Evolutionary conservation across 2,329 filamentous ascomycete genomes (phyloP).

Genomic region (Endoconidiophora polonica): DNA sequence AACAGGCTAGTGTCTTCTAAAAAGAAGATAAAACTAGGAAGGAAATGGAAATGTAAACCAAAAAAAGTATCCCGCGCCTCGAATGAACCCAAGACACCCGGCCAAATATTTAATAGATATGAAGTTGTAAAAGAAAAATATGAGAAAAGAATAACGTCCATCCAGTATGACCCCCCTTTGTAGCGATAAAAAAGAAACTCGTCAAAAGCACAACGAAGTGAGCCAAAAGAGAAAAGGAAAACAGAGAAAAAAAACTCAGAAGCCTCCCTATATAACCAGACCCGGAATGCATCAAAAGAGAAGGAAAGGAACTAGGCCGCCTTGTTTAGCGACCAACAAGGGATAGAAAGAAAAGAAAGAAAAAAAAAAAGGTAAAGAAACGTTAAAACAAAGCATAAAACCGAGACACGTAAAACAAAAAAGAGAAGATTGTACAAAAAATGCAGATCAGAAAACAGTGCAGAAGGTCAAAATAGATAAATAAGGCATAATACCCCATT

Average conservation of each 20-base stretch:
- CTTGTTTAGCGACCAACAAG: conserved; percentile 1
- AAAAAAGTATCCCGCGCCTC: conserved; percentile 2
- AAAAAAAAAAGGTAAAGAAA: conserved; percentile 2
- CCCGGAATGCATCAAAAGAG: conserved; percentile 8
- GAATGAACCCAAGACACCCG: background rate
- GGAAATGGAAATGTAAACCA: conserved; percentile 1
- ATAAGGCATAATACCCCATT: background rate
- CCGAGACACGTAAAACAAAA: conserved; percentile 4
- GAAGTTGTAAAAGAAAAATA: background rate
- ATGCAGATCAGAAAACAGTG: background rate
- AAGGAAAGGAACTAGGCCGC: background rate
- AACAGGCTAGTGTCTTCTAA: background rate
- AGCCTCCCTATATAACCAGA: conserved; percentile 12
- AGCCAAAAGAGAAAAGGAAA: conserved; percentile 5
- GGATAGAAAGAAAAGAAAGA: conserved; percentile 2
- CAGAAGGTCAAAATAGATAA: background rate
- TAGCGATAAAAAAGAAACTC: conserved; percentile 6
- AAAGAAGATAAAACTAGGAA: background rate
- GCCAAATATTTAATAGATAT: conserved; percentile 3
- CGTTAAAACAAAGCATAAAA: conserved; percentile 2
- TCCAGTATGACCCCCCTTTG: conserved; percentile 4
- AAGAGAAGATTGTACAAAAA: conserved; percentile 5
- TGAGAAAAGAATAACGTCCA: background rate
- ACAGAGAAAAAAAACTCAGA: conserved; percentile 3
- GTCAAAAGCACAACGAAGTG: background rate